Evolutionary conservation across 1,284 basidiomycete genomes (phyloP), one percentile per base, ranked within the genome.

Genomic region (Phellinidium pouzarii): DNA sequence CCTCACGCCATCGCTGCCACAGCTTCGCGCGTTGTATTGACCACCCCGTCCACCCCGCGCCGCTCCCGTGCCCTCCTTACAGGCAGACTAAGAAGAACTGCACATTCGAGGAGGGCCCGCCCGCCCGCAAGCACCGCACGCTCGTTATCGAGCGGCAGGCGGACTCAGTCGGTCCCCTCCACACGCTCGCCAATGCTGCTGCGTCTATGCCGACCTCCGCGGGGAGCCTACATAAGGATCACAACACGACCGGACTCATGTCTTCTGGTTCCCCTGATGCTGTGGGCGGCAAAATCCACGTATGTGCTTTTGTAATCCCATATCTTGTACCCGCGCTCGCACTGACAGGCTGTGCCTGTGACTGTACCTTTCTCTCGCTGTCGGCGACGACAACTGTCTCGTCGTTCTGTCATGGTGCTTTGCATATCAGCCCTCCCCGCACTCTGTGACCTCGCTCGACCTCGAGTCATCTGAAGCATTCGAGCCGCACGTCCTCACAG

Each of bases 51-150:
- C 19, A 22, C 5, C n/a, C 19, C 17, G 31, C 43, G 26, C 19
- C 31, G 11, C 44, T 9, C 5, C 29, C 31, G 37, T 17, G 40
- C 31, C 20, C 12, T 11, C n/a, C 1, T 4, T n/a, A 23, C 43
- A 62, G 61, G 44, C 61, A 63, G 40, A 63, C 60, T 43, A 52
- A 56, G 42, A 63, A 61, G 43, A 53, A 60, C 36, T 63, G 61
- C 46, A 63, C 59, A 5, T 63, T 63, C 46, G 61, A 63, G 20
- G 58, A 62, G 44, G 44, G 53, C 1, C 61, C 61, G n/a, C 60
- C 58, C 11, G 60, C 60, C 48, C 60, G 61, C 14, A 63, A 63
- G 50, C 59, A 59, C 29, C 52, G 57, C 11, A 23, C 48, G 2
- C 9, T 37, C 17, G 19, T 48, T 4, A 9, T 37, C 11, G 37